phyloP scores from a whole-genome alignment of 1,139 yeast genomes.

The Hyphopichia pseudoburtonii region DNA sequence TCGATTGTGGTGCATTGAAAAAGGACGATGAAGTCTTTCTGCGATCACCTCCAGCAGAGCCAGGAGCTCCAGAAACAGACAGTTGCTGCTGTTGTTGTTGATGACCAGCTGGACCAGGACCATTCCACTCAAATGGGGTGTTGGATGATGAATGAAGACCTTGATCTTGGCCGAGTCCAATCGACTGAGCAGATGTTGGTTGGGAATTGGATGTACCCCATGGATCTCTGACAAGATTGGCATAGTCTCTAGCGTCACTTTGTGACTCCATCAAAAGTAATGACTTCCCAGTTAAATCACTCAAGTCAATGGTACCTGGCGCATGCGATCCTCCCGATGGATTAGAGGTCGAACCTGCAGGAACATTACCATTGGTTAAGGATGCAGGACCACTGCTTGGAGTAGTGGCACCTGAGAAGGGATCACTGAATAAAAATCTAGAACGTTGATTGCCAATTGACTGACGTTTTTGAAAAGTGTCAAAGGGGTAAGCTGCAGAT shows the following conservation, averaged over 20 bases:
- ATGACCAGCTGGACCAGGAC: constrained; percentile 11
- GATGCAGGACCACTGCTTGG: constrained; percentile 10
- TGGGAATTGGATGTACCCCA: constrained; percentile 23
- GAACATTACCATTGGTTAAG: constrained; percentile 7
- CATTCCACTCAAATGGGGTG: constrained; percentile 38
- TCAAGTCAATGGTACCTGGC: constrained; percentile 27
- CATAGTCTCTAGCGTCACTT: constrained; percentile 53
- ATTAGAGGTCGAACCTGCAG: constrained; percentile 9
- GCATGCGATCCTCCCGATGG: constrained; percentile 6
- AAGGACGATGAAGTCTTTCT: constrained; percentile 39
- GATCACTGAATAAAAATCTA: constrained; percentile 70
- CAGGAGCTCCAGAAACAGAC: constrained; percentile 7
- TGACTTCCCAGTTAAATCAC: constrained; percentile 51
- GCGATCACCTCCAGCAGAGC: constrained; percentile 15
- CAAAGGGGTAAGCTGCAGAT: constrained; percentile 8
- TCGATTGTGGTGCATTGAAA: constrained; percentile 18
- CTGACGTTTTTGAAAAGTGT: constrained; percentile 47
- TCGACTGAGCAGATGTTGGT: constrained; percentile 13
- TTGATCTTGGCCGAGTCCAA: constrained; percentile 2
- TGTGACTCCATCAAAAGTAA: constrained; percentile 57
- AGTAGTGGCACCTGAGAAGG: constrained; percentile 38
- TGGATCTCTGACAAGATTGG: constrained; percentile 49
- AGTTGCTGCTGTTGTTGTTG: constrained; percentile 6
- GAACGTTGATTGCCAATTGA: constrained; percentile 59
- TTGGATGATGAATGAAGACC: constrained; percentile 22